Evolutionary conservation across 1,139 yeast species (phyloP), one percentile per base, ranked within the genome.

Genomic region (Yamadazyma kanchanaburiensis): DNA sequence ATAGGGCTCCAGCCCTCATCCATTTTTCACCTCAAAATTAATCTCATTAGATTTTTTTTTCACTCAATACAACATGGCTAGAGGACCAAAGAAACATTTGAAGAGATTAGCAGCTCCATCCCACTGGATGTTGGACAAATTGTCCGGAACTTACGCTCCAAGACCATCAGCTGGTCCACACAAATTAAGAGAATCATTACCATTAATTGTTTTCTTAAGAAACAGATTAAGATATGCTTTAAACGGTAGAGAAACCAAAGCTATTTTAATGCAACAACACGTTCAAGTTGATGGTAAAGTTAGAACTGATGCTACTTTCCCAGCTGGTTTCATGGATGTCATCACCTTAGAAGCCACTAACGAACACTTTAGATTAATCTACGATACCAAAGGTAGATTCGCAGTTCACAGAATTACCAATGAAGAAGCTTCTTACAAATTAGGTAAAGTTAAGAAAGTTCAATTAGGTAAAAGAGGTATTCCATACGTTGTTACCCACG

Each of bases 111-210:
- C 66, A 47, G 69, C 69, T 41, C 99, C 99, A 79, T 84, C 89
- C 79, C 98, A 94, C 84, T 94, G 98, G 98, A 86, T 94, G 95
- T 85, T 94, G 80, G 98, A 91, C 95, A 94, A 94, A 79, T 80
- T 94, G 77, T 85, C 96, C 70, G 99, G 99, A 66, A 79, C 88
- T 64, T 91, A 91, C 71, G 98, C 98, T 53, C 98, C 98, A 77
- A 89, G 97, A 80, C 95, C 97, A 65, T 87, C 96, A 48, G 83
- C 95, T 55, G 98, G 98, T 79, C 98, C 98, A 67, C 98, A 91
- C 83, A 91, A 91, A 77, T 82, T 89, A 72, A 84, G 98, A 75
- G 98, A 91, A 77, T 91, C 96, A 42, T 84, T 91, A 64, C 98
- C 98, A 66, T 83, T 91, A 74, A 80, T 91, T 63, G 91, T 91